Percentiles rank a stretch among this genome's conserved stretches.
phyloP scores from a whole-genome alignment of 78 protist species.

The Guillardia theta region DNA sequence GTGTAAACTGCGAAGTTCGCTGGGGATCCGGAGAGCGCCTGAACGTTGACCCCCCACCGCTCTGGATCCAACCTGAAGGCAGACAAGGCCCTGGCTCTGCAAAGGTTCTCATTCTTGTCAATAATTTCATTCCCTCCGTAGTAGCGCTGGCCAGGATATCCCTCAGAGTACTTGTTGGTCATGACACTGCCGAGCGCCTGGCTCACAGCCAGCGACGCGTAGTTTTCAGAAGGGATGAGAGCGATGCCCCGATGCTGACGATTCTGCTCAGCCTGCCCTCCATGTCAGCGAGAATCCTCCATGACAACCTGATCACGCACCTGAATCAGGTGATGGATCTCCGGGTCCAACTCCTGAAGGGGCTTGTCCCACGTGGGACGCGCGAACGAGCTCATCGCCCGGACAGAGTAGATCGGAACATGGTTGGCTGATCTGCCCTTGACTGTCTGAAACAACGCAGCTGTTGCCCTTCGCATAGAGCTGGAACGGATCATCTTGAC shows the following conservation, averaged over 20 bases:
- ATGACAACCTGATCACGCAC: not conserved
- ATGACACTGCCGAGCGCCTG: conserved; percentile 75
- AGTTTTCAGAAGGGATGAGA: conserved; percentile 85
- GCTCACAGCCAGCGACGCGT: conserved; percentile 74
- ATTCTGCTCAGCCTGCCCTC: conserved; percentile 54
- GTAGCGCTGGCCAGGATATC: conserved; percentile 68
- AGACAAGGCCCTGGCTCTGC: conserved; percentile 72
- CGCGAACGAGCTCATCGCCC: not conserved
- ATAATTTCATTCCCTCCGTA: conserved; percentile 80
- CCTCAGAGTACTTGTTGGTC: conserved; percentile 89
- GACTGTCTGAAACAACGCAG: no score
- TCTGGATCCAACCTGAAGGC: conserved; percentile 70
- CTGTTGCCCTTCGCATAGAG: no score
- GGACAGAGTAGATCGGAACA: no score
- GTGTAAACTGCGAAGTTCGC: conserved; percentile 84
- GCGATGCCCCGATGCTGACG: conserved; percentile 79
- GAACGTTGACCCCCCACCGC: conserved; percentile 92
- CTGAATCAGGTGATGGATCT: conserved; percentile 43
- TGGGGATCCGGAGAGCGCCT: conserved; percentile 78
- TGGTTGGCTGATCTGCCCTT: no score
- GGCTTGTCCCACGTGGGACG: conserved; percentile 24
- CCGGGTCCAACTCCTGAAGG: conserved; percentile 66
- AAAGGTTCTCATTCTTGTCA: conserved; percentile 52
- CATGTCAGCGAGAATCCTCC: not conserved
- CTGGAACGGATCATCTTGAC: no score